A percentile compares a stretch with the other conserved stretches of the same genome.
phyloP scores from a whole-genome alignment of 2,329 filamentous ascomycete species.

The Tolypocladium album region DNA sequence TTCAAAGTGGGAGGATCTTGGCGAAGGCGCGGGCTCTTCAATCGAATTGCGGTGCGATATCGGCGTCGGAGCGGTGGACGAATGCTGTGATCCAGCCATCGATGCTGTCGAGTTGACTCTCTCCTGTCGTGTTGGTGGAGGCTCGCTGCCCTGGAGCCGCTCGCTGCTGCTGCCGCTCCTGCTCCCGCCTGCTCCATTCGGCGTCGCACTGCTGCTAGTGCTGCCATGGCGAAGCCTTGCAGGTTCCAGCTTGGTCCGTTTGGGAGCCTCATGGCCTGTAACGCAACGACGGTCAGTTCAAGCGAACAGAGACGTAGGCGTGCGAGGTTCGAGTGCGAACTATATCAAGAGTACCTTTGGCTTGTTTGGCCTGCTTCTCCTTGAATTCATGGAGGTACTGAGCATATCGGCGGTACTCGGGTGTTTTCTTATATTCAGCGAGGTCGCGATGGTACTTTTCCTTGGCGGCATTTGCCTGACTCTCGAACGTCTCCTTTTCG shows the following conservation, averaged over 20 bases:
- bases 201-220: conserved; percentile 28
- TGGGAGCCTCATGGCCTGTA: conserved; percentile 29
- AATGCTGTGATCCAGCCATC: conserved; percentile 32
- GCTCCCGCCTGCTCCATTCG: conserved; percentile 25
- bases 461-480: conserved; percentile 61
- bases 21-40: conserved; percentile 34
- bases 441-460: conserved; percentile 67
- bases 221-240: conserved; percentile 24
- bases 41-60: conserved; percentile 23
- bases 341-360: conserved; percentile 35
- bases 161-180: conserved; percentile 38
- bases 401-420: conserved; percentile 56
- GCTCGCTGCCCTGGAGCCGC: conserved; percentile 35
- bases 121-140: conserved; percentile 33
- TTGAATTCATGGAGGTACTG: conserved; percentile 71
- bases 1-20: conserved; percentile 26
- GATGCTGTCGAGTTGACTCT: conserved; percentile 38
- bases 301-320: neutral
- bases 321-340: neutral
- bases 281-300: conserved; percentile 3
- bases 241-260: conserved; percentile 35
- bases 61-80: conserved; percentile 24
- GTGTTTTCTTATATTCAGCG: conserved; percentile 66
- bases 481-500: conserved; percentile 64
- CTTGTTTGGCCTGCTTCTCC: conserved; percentile 51